Conservation (phyloP, 768 basidiomycete genomes). For the Tylopilus sp. region DNA sequence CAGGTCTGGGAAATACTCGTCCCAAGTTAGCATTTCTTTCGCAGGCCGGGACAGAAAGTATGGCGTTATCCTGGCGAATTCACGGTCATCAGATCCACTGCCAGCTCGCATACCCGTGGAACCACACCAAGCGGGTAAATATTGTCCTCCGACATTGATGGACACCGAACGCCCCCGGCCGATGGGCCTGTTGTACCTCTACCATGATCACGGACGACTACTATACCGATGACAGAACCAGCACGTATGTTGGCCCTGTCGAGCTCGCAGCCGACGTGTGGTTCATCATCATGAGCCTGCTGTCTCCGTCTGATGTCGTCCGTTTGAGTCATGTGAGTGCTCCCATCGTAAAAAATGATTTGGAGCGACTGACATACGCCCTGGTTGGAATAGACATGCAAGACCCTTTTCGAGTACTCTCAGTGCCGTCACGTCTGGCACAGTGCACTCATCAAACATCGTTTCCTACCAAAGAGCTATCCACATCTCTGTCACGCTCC, state of each 20-base stretch:
- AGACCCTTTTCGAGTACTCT: constrained; percentile 21
- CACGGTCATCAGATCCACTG: constrained; percentile 5
- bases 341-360: no score
- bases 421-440: constrained; percentile 27
- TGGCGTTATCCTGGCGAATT: constrained; percentile 22
- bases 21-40: not conserved
- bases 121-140: constrained; percentile 4
- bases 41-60: constrained; percentile 11
- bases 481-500: constrained; percentile 22
- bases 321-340: constrained; percentile 26
- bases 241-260: not conserved
- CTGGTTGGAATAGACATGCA: constrained; percentile 21
- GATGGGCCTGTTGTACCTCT: not conserved
- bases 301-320: constrained; percentile 25
- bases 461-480: constrained; percentile 24
- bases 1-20: no score
- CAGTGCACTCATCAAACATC: constrained; percentile 21
- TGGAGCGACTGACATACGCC: not conserved
- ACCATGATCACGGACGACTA: not conserved
- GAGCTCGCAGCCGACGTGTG: constrained; percentile 27
- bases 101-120: not conserved
- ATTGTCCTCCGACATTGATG: constrained; percentile 1
- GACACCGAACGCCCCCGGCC: not conserved
- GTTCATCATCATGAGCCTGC: constrained; percentile 28
- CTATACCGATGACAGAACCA: not conserved